Base-by-base conservation (phyloP, 83 land plant genomes). In the Picea engelmannii region DNA sequence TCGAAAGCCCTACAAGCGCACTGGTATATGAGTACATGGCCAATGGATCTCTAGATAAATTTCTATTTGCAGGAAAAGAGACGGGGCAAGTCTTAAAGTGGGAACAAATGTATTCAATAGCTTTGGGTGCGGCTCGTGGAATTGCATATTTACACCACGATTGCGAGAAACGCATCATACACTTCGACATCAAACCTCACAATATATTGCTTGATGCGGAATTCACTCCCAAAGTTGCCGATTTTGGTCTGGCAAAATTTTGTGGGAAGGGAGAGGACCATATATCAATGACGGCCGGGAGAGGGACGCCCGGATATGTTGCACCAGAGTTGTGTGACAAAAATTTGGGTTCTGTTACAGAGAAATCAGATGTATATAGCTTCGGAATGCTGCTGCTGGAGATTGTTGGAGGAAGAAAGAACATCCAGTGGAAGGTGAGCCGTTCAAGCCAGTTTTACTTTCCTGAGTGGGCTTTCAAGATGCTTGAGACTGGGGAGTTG, bases 141-240 rank as follows among this genome's bases (percentile, higher is more conserved):
- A 60, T 92, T 8, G 86, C 83, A 16, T 92, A 92, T 78, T 71
- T 92, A 64, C 94, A 92, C 62, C 16, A 78, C 18, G 94, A 89
- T 2, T 92, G 94, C 27, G 66, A 70, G 9, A 80, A 31, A n/a
- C 73, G 71, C 16, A 88, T 88, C 69, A 40, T 92, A 8, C 94
- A 92, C 35, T 79, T 92, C 35, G 90, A 92, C 81, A 83, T 91
- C 15, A 91, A 91, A 79, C 90, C 90, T 2, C 92, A 91, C 20
- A 91, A 91, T 76, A 89, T 87, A 55, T 84, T 92, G 7, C 35
- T 89, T 25, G 92, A 90, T n/a, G 65, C 61, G 15, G 40, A 83
- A 4, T 85, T 86, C n/a, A 52, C 27, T 23, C 91, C 89, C 10
- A 92, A 92, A 58, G 73, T 92, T 23, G 79, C 92, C 13, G 95